Conservation (phyloP, 176 grass and related monocot genomes). For the Pontederia paniculata region DNA sequence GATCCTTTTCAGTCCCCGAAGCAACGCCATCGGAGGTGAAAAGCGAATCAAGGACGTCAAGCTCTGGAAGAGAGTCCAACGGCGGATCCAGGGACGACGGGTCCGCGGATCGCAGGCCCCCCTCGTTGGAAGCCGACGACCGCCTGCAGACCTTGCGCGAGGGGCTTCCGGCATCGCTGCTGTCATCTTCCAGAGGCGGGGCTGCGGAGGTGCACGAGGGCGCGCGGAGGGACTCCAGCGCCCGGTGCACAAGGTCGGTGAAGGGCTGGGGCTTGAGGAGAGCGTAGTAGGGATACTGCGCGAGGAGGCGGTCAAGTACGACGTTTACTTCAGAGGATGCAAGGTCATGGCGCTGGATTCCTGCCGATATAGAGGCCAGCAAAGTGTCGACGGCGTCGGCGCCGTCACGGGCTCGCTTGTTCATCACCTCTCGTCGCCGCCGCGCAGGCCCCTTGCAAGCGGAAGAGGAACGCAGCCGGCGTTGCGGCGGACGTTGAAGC, state of each 20-base stretch:
- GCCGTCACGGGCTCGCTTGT: too few species aligned
- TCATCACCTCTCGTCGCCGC: too few species aligned
- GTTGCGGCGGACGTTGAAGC: too few species aligned
- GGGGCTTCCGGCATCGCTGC: background rate
- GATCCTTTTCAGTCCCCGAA: slow-evolving; percentile 7
- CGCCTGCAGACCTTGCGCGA: background rate
- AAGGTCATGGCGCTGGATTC: background rate
- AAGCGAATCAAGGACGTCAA: slow-evolving; percentile 7
- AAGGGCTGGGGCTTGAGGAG: slow-evolving; percentile 49
- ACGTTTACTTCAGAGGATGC: slow-evolving; percentile 26
- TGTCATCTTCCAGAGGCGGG: slow-evolving; percentile 4
- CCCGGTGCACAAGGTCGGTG: slow-evolving; percentile 21
- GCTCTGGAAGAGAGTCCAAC: slow-evolving; percentile 13
- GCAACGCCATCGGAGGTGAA: slow-evolving; percentile 30
- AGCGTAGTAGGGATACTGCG: slow-evolving; percentile 27
- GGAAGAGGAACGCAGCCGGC: too few species aligned
- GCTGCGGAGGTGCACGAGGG: slow-evolving; percentile 7
- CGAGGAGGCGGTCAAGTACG: slow-evolving; percentile 37
- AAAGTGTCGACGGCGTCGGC: too few species aligned
- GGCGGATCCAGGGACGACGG: slow-evolving; percentile 6
- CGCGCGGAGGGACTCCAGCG: background rate
- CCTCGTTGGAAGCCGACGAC: slow-evolving; percentile 5
- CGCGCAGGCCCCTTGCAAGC: too few species aligned
- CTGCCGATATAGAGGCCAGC: too few species aligned
- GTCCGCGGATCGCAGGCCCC: slow-evolving; percentile 9